Evolutionary conservation across 2,329 filamentous ascomycete genomes (phyloP).

Genomic region (Colletotrichum musicola): DNA sequence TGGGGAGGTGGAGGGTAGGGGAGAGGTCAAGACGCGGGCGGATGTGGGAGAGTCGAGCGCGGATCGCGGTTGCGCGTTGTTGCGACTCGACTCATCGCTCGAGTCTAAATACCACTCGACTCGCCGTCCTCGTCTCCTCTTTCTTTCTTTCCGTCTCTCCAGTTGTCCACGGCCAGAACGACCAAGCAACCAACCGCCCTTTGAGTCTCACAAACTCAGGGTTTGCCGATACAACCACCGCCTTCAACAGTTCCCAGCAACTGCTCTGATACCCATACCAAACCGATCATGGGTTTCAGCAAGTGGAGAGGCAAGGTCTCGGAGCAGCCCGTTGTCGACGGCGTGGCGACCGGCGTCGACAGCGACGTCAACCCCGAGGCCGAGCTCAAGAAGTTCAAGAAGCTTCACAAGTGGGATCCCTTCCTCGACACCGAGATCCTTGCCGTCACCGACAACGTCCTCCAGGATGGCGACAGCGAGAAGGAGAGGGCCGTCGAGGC

Average conservation of each 20-base stretch:
- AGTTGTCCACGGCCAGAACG: slow-evolving; percentile 17
- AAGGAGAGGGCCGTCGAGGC: slow-evolving; percentile 60
- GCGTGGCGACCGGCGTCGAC: slow-evolving; percentile 53
- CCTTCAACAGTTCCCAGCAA: neutral
- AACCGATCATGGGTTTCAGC: slow-evolving; percentile 49
- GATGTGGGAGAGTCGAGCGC: neutral
- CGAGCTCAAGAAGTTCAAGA: slow-evolving; percentile 57
- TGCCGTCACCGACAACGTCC: slow-evolving; percentile 63
- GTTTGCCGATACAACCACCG: neutral
- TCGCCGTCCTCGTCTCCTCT: neutral
- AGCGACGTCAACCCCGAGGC: slow-evolving; percentile 54
- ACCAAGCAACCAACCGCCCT: slow-evolving; percentile 7
- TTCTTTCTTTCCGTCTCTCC: neutral
- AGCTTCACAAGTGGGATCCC: slow-evolving; percentile 68
- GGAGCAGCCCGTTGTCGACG: slow-evolving; percentile 54
- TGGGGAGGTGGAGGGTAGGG: neutral
- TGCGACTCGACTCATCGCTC: neutral
- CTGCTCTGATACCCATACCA: neutral
- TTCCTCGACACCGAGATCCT: slow-evolving; percentile 66
- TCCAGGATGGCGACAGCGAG: slow-evolving; percentile 58
- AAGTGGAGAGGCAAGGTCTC: slow-evolving; percentile 58
- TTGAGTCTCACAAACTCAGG: slow-evolving; percentile 36
- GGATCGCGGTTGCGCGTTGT: neutral
- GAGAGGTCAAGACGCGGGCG: neutral
- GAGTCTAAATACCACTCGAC: slow-evolving; percentile 34